Evolutionary conservation across 495 filamentous ascomycete species (phyloP).

Genomic region (Aspergillus indologenus): DNA sequence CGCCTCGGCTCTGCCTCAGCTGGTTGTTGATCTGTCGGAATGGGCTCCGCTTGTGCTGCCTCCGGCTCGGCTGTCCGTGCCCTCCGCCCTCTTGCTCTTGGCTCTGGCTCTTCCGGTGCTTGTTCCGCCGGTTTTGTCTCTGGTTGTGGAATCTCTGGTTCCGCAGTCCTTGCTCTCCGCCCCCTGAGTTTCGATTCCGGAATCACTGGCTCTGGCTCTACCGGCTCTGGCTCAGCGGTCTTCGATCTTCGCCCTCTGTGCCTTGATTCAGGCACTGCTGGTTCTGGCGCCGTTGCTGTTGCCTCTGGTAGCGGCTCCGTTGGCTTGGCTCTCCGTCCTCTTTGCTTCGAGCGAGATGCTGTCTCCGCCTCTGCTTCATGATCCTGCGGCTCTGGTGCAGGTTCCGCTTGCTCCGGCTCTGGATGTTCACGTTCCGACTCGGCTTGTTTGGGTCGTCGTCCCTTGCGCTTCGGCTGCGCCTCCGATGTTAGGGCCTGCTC

Average conservation of each 20-base stretch:
- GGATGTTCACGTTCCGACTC: not conserved
- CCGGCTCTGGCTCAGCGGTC: not conserved
- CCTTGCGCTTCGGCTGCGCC: not conserved
- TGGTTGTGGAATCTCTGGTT: too few species aligned
- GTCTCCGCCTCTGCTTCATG: slow-evolving; percentile 2
- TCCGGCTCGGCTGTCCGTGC: not conserved
- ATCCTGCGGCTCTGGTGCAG: too few species aligned
- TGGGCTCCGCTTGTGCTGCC: not conserved
- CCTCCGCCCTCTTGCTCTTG: too few species aligned
- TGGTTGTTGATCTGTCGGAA: too few species aligned
- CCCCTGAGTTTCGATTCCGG: not conserved
- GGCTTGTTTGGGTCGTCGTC: not conserved
- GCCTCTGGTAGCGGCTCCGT: slow-evolving; percentile 12
- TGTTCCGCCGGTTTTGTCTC: too few species aligned
- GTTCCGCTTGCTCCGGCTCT: not conserved
- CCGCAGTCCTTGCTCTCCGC: not conserved
- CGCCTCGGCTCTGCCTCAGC: too few species aligned
- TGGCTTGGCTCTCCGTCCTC: not conserved
- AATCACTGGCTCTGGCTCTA: not conserved
- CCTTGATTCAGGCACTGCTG: not conserved
- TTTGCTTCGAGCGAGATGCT: slow-evolving; percentile 1
- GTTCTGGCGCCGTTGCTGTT: not conserved
- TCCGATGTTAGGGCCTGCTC: not conserved
- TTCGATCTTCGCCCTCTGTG: not conserved
- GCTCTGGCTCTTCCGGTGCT: too few species aligned